phyloP scores from a whole-genome alignment of 2,329 filamentous ascomycete species.

The Penicillium paneum region DNA sequence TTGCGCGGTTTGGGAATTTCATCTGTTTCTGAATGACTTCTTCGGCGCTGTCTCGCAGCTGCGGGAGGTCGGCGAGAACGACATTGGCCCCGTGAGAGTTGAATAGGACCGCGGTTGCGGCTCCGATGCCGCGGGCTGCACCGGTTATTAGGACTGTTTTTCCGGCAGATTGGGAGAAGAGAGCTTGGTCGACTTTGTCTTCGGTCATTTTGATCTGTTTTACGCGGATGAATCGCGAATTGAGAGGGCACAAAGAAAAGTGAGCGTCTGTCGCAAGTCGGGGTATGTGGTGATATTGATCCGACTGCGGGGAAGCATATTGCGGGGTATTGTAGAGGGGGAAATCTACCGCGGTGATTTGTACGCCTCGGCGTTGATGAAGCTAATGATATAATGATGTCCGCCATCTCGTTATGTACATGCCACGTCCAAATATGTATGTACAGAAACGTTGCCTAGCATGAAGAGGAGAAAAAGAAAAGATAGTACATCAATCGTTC shows the following conservation, averaged over 20 bases:
- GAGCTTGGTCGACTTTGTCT: background rate
- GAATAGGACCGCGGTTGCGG: conserved; percentile 39
- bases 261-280: background rate
- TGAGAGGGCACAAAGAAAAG: background rate
- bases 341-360: background rate
- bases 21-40: conserved; percentile 6
- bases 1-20: conserved; percentile 5
- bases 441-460: background rate
- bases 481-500: conserved; percentile 19
- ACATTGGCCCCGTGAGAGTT: conserved; percentile 39
- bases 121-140: conserved; percentile 43
- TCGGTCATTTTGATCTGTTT: background rate
- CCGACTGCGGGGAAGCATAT: background rate
- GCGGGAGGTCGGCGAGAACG: conserved; percentile 35
- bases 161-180: conserved; percentile 6
- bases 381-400: background rate
- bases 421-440: background rate
- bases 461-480: background rate
- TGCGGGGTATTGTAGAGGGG: conserved; percentile 1
- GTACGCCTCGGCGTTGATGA: background rate
- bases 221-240: background rate
- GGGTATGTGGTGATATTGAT: background rate
- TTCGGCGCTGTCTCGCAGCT: background rate
- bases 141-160: conserved; percentile 45
- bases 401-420: background rate